These are phyloP conservation scores for Skeletonema costatum DNA, from an alignment of 108 stramenopile genomes.

Conservation along the genomic window DNA sequence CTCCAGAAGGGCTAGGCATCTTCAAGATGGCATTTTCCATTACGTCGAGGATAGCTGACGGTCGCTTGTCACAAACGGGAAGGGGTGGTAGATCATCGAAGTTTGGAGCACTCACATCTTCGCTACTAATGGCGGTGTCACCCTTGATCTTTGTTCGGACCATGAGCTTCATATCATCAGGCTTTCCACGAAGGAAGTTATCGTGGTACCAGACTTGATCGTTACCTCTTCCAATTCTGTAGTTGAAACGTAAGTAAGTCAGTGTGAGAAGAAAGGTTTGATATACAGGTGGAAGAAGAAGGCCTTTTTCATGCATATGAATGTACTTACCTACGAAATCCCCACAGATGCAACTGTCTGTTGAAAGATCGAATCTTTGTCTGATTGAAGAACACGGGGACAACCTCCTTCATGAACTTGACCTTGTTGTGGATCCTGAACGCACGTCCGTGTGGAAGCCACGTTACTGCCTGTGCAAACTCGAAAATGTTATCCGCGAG, in stretches of 20 bases:
- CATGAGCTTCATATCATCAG: background rate
- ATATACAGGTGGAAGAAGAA: background rate
- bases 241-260: background rate
- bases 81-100: background rate
- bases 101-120: background rate
- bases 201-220: slow-evolving; percentile 21
- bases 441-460: slow-evolving; percentile 64
- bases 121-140: background rate
- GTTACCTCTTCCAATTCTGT: background rate
- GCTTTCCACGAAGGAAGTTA: slow-evolving; percentile 6
- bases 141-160: background rate
- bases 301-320: too few species aligned
- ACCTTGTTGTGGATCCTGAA: slow-evolving; percentile 52
- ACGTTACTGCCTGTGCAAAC: slow-evolving; percentile 10
- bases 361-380: background rate
- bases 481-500: background rate
- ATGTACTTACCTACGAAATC: slow-evolving; percentile 1
- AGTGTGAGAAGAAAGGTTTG: background rate
- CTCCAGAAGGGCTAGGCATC: too few species aligned
- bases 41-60: too few species aligned
- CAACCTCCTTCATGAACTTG: slow-evolving; percentile 52
- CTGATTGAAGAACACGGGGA: slow-evolving; percentile 57
- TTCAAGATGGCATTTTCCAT: too few species aligned
- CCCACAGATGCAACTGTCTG: slow-evolving; percentile 14
- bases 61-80: background rate